A percentile compares a stretch with the other conserved stretches of the same genome.
Conservation (phyloP, 108 stramenopile genomes). For the Seminavis robusta region DNA sequence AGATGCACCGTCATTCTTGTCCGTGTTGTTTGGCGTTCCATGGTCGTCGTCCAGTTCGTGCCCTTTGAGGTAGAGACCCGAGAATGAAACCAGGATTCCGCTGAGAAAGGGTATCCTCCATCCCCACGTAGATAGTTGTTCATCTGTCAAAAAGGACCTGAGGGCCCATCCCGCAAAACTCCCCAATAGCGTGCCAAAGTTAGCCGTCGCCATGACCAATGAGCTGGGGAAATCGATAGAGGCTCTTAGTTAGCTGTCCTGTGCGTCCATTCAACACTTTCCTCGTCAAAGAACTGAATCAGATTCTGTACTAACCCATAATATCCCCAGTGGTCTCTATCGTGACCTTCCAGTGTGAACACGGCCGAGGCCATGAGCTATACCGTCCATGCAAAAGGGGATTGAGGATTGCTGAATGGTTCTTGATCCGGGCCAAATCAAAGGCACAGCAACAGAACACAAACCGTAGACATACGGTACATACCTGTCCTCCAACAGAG, state of each 20-base stretch:
- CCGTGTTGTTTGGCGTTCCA: neutral
- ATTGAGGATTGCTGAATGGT: too few relatives aligned
- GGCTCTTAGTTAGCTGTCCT: too few relatives aligned
- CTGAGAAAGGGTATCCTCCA: constrained; percentile 74
- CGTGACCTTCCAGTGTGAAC: constrained; percentile 61
- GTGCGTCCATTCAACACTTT: too few relatives aligned
- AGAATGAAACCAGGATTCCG: constrained; percentile 53
- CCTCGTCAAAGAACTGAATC: too few relatives aligned
- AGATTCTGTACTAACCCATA: too few relatives aligned
- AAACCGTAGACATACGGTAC: too few relatives aligned
- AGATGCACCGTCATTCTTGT: constrained; percentile 4
- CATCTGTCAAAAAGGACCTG: constrained; percentile 28
- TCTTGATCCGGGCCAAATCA: too few relatives aligned
- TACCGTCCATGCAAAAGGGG: too few relatives aligned
- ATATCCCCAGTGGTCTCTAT: constrained; percentile 34
- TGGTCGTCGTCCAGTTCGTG: neutral
- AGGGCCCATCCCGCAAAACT: constrained; percentile 42
- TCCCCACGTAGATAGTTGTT: constrained; percentile 49
- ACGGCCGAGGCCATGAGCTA: constrained; percentile 66
- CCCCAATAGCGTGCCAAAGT: constrained; percentile 62
- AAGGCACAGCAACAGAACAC: too few relatives aligned
- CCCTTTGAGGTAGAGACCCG: constrained; percentile 49
- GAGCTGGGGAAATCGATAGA: too few relatives aligned
- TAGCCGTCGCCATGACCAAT: constrained; percentile 62
- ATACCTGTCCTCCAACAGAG: constrained; percentile 80